Evolutionary conservation across 2,329 filamentous ascomycete species (phyloP).

Genomic region (Fusarium fracticaudum): DNA sequence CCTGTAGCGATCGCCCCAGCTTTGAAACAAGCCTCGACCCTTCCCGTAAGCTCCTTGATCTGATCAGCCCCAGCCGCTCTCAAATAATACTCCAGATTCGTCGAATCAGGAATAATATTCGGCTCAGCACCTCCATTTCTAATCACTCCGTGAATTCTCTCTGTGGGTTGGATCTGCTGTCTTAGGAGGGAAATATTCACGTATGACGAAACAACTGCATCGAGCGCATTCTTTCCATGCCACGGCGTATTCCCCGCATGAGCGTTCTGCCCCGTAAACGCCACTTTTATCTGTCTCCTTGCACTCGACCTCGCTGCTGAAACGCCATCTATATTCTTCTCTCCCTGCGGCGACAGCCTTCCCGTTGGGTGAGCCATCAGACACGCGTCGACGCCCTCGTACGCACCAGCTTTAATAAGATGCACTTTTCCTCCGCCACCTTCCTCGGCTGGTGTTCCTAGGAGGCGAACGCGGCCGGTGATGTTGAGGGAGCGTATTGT

Average conservation of each 20-base stretch:
- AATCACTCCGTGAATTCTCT: slow-evolving; percentile 62
- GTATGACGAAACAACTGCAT: slow-evolving; percentile 62
- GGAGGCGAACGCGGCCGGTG: slow-evolving; percentile 2
- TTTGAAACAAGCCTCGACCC: slow-evolving; percentile 53
- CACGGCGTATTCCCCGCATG: slow-evolving; percentile 67
- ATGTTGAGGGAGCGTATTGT: not conserved
- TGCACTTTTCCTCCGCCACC: slow-evolving; percentile 62
- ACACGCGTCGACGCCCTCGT: slow-evolving; percentile 47
- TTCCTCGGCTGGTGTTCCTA: slow-evolving; percentile 64
- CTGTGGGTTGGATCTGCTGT: slow-evolving; percentile 64
- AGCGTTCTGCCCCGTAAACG: slow-evolving; percentile 64
- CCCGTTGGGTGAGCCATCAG: slow-evolving; percentile 44
- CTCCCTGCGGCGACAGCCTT: not conserved
- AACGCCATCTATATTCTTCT: slow-evolving; percentile 42
- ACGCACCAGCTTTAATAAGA: slow-evolving; percentile 56
- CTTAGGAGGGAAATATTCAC: slow-evolving; percentile 61
- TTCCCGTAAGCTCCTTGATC: slow-evolving; percentile 43
- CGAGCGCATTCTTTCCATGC: slow-evolving; percentile 68
- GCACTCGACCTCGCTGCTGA: slow-evolving; percentile 57
- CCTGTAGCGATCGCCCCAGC: slow-evolving; percentile 56
- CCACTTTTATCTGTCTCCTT: slow-evolving; percentile 60
- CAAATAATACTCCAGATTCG: slow-evolving; percentile 49
- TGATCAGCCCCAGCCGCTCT: slow-evolving; percentile 46
- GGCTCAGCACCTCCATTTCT: slow-evolving; percentile 61
- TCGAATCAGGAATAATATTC: slow-evolving; percentile 65